These are phyloP conservation scores for Globisporangium mamillatum DNA, from an alignment of 352 stramenopile genomes.

Conservation along the genomic window DNA sequence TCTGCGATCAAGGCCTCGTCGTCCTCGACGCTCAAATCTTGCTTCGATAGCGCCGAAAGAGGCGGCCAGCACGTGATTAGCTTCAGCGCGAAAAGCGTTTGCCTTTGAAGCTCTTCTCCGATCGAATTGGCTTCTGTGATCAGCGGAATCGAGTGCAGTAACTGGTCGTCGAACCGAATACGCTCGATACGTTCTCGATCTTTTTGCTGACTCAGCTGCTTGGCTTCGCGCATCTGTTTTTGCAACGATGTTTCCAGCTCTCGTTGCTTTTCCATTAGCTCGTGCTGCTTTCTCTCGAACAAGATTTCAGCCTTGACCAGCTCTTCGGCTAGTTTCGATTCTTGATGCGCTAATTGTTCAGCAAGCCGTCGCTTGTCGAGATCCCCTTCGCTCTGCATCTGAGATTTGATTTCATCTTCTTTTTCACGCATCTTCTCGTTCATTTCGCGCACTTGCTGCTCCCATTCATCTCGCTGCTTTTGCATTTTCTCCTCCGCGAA, in stretches of 20 bases:
- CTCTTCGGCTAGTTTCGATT: constrained; percentile 74
- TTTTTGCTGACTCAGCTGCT: constrained; percentile 62
- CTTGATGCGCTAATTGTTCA: constrained; percentile 69
- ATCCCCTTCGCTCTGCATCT: constrained; percentile 73
- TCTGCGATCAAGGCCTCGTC: constrained; percentile 49
- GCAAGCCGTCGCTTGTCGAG: constrained; percentile 74
- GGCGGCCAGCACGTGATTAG: constrained; percentile 49
- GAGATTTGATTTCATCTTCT: constrained; percentile 65
- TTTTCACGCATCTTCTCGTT: constrained; percentile 77
- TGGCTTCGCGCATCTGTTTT: constrained; percentile 79
- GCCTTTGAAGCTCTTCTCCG: constrained; percentile 71
- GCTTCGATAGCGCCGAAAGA: constrained; percentile 24
- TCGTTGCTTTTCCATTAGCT: constrained; percentile 60
- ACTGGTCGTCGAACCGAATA: constrained; percentile 73
- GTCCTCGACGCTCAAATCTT: constrained; percentile 39
- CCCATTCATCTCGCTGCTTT: constrained; percentile 70
- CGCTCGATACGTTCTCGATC: constrained; percentile 71
- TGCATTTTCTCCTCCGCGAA: constrained; percentile 58
- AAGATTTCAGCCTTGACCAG: constrained; percentile 70
- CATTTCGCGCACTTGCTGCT: constrained; percentile 56
- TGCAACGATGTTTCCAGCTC: constrained; percentile 71
- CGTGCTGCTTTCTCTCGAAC: constrained; percentile 76
- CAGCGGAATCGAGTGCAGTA: constrained; percentile 74
- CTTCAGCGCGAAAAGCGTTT: constrained; percentile 64
- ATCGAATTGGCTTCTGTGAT: constrained; percentile 88